Percentiles rank a stretch among this genome's conserved stretches.
Conservation (phyloP, 2,329 filamentous ascomycete species). For the Cytospora mali region DNA sequence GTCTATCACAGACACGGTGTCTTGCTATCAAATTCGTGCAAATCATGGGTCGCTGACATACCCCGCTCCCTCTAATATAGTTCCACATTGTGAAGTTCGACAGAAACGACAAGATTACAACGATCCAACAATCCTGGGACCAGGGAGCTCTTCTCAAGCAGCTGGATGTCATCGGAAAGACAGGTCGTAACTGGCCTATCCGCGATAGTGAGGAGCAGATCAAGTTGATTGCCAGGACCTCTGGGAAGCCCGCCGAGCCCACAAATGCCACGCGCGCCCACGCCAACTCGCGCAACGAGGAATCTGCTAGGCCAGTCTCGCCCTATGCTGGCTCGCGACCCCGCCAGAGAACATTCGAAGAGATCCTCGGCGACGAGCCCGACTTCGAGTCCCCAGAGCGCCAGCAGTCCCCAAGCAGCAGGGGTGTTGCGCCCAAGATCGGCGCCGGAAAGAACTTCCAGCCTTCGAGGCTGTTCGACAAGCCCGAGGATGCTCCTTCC, state of each 20-base stretch:
- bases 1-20: slow-evolving; percentile 5
- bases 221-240: slow-evolving; percentile 68
- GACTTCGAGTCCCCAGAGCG: slow-evolving; percentile 46
- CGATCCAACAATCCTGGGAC: slow-evolving; percentile 93
- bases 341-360: slow-evolving; percentile 68
- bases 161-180: slow-evolving; percentile 88
- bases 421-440: slow-evolving; percentile 51
- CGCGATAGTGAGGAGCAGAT: slow-evolving; percentile 83
- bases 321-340: slow-evolving; percentile 64
- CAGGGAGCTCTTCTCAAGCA: slow-evolving; percentile 91
- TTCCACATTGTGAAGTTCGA: slow-evolving; percentile 89
- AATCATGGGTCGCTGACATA: too few relatives aligned
- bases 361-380: slow-evolving; percentile 66
- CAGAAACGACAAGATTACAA: slow-evolving; percentile 72
- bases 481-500: slow-evolving; percentile 45
- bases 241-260: slow-evolving; percentile 37
- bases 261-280: slow-evolving; percentile 63
- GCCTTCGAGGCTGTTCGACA: slow-evolving; percentile 65
- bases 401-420: slow-evolving; percentile 53
- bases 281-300: slow-evolving; percentile 67
- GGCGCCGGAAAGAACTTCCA: slow-evolving; percentile 65
- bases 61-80: slow-evolving; percentile 44
- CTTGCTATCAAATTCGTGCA: neutral
- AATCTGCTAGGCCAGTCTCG: slow-evolving; percentile 56
- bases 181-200: slow-evolving; percentile 93